Evolutionary conservation across 805 yeast genomes (phyloP).

Genomic region (Candida silvicultrix): DNA sequence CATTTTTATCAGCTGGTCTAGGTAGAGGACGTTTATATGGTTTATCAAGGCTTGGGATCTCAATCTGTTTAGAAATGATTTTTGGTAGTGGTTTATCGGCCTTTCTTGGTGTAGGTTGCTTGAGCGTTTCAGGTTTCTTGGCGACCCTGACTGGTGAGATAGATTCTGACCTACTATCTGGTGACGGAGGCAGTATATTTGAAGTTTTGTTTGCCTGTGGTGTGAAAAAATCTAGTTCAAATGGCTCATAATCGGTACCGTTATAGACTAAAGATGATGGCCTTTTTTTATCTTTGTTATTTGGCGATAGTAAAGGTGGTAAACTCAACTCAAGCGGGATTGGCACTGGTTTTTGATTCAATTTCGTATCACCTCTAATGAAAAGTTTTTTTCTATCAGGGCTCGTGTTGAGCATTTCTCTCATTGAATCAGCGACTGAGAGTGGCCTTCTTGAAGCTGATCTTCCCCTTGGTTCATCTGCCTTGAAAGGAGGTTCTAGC

Average conservation of each 20-base stretch:
- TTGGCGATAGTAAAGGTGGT: constrained; percentile 32
- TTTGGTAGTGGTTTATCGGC: neutral
- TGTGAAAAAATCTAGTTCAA: constrained; percentile 10
- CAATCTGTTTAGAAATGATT: constrained; percentile 2
- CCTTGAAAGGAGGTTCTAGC: neutral
- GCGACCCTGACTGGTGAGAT: neutral
- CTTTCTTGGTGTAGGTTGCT: neutral
- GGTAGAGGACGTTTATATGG: neutral
- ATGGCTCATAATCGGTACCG: constrained; percentile 29
- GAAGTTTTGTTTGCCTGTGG: constrained; percentile 5
- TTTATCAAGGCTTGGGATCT: constrained; percentile 8
- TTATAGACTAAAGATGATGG: constrained; percentile 28
- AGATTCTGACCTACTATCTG: neutral
- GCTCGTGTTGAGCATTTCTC: constrained; percentile 10
- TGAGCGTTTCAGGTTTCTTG: neutral
- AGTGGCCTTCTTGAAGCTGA: neutral
- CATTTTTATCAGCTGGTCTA: neutral
- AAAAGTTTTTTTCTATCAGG: constrained; percentile 22
- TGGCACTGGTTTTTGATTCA: constrained; percentile 27
- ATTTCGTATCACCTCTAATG: constrained; percentile 28
- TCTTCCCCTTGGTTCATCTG: constrained; percentile 3
- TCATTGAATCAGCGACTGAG: constrained; percentile 16
- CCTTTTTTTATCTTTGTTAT: constrained; percentile 22
- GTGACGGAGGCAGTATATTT: constrained; percentile 4
- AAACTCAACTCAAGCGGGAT: constrained; percentile 30